Evolutionary conservation across 352 stramenopile species (phyloP).

Genomic region (Phytophthora sp.): DNA sequence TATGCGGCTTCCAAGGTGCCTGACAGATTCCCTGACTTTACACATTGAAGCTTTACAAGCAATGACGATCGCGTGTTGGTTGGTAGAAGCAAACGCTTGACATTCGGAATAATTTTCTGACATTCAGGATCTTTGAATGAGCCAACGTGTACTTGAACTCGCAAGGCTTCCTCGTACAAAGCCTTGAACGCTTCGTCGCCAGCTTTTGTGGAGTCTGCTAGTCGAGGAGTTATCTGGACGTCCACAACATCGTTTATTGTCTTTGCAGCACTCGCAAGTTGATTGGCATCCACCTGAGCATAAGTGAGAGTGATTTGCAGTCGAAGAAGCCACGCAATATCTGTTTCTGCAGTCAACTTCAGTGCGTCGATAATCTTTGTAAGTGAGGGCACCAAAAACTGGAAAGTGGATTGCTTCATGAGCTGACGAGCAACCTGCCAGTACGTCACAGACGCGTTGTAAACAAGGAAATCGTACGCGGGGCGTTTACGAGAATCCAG

Average conservation of each 20-base stretch:
- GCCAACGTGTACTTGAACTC: conserved; percentile 72
- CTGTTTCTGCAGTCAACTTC: conserved; percentile 67
- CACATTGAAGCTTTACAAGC: conserved; percentile 67
- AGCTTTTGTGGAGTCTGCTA: conserved; percentile 33
- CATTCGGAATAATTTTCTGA: conserved; percentile 69
- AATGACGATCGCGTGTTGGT: conserved; percentile 50
- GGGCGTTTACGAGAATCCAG: conserved; percentile 60
- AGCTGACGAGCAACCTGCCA: conserved; percentile 86
- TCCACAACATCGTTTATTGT: conserved; percentile 74
- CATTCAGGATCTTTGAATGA: conserved; percentile 81
- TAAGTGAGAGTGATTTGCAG: conserved; percentile 75
- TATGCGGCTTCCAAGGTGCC: conserved; percentile 48
- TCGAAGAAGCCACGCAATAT: conserved; percentile 68
- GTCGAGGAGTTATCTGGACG: conserved; percentile 51
- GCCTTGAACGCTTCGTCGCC: conserved; percentile 28
- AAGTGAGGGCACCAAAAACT: conserved; percentile 77
- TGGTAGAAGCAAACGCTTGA: conserved; percentile 52
- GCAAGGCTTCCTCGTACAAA: conserved; percentile 73
- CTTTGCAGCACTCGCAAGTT: conserved; percentile 60
- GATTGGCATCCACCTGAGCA: conserved; percentile 72
- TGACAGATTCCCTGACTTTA: conserved; percentile 59
- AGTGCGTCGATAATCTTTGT: conserved; percentile 72
- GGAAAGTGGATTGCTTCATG: conserved; percentile 81
- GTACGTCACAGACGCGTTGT: conserved; percentile 90
- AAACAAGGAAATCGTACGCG: conserved; percentile 91